Evolutionary conservation across 352 stramenopile genomes (phyloP), one percentile per base, ranked within the genome.

Genomic region (Peronospora belbahrii): DNA sequence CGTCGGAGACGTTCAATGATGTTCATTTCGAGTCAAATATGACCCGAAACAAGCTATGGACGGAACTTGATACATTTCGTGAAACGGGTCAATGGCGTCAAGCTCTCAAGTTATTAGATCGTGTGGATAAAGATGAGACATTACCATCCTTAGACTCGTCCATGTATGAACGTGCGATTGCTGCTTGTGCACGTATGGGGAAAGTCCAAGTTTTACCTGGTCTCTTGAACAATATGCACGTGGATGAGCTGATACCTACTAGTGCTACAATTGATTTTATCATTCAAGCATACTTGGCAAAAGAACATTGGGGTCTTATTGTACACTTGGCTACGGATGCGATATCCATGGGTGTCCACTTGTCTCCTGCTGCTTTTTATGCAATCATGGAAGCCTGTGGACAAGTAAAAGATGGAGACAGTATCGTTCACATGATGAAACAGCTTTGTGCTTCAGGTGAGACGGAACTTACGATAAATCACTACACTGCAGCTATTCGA

Each of bases 131-230:
- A 48, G 54, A 72, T 19, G 60, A 65, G 8, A 20, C 58, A 22
- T 55, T 89, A 40, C 67, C 72, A 22, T 30, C 56, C 10, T 59
- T 89, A 34, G 74, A 90, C 31, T 36, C 78, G 7, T 56, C 54
- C 18, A 85, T 88, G 78, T 92, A 92, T 53, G 81, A 92, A 48
- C 64, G 74, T 40, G 70, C 78, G n/a, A 83, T 92, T 48, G 78
- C 65, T 11, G 59, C 81, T 15, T 88, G 79, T 43, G 81, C 78
- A 31, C 81, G 81, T 45, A 83, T 85, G 69, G 78, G 79, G 45
- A 86, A 85, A 45, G 73, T 88, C 37, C 75, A 89, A 20, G 76
- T 88, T 37, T 62, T 92, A 7, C 73, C 74, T 0, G 74, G 75
- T 0, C 47, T 92, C 31, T 52, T 89, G 18, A 68, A 85, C 47